Percentiles rank a stretch among this genome's conserved stretches.
phyloP scores from a whole-genome alignment of 2,329 filamentous ascomycete species.

The Fonsecaea pedrosoi region DNA sequence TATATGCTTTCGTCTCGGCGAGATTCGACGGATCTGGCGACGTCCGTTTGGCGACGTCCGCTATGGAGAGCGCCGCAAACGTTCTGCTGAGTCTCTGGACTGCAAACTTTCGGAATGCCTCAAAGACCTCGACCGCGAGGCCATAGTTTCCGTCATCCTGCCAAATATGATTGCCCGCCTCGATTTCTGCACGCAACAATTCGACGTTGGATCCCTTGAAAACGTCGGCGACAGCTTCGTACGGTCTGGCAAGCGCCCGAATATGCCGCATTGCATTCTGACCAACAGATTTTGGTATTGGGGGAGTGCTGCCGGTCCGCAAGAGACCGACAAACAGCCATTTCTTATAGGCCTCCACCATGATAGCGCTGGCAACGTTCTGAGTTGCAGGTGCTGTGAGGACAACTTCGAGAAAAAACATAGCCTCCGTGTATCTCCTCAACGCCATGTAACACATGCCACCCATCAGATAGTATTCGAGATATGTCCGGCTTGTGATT shows the following conservation, averaged over 20 bases:
- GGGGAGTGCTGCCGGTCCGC: slow-evolving; percentile 65
- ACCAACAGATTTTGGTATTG: slow-evolving; percentile 64
- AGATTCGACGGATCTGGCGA: slow-evolving; percentile 41
- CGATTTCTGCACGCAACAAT: slow-evolving; percentile 69
- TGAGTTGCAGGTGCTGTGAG: slow-evolving; percentile 72
- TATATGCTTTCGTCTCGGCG: slow-evolving; percentile 45
- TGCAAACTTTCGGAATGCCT: slow-evolving; percentile 76
- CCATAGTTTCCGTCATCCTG: slow-evolving; percentile 73
- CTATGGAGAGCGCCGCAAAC: slow-evolving; percentile 69
- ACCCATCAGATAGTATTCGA: slow-evolving; percentile 71
- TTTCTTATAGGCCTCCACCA: slow-evolving; percentile 90
- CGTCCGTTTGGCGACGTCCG: slow-evolving; percentile 51
- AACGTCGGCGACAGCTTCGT: slow-evolving; percentile 71
- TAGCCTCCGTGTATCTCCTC: slow-evolving; percentile 68
- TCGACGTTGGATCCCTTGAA: slow-evolving; percentile 68
- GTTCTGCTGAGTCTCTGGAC: slow-evolving; percentile 75
- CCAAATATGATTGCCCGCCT: slow-evolving; percentile 67
- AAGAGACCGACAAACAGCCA: slow-evolving; percentile 82
- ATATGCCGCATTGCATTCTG: slow-evolving; percentile 62
- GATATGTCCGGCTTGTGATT: slow-evolving; percentile 50
- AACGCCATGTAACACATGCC: slow-evolving; percentile 69
- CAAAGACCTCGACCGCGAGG: slow-evolving; percentile 72
- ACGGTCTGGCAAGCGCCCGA: slow-evolving; percentile 68
- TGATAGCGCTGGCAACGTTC: slow-evolving; percentile 72
- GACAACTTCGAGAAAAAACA: slow-evolving; percentile 67